phyloP scores from a whole-genome alignment of 108 stramenopile genomes.

The Skeletonema grethae region DNA sequence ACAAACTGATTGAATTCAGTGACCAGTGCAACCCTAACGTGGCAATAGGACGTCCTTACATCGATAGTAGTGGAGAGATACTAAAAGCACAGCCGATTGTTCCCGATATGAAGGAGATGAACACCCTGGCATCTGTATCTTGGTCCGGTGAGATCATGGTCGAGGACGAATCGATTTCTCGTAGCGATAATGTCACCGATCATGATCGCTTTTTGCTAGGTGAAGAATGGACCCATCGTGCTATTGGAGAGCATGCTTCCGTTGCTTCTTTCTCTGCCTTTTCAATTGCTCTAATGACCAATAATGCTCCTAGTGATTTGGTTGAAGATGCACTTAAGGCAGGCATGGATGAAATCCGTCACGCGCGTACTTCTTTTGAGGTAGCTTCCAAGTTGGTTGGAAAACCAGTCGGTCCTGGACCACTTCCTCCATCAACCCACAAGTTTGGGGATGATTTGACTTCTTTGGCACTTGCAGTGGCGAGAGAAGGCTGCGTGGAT shows the following conservation, averaged over 20 bases:
- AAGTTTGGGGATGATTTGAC: conserved; percentile 50
- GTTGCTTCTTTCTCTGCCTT: conserved; percentile 68
- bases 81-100: conserved; percentile 38
- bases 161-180: not conserved
- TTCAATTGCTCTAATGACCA: conserved; percentile 68
- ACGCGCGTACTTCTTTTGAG: conserved; percentile 59
- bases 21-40: conserved; percentile 23
- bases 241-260: conserved; percentile 67
- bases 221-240: conserved; percentile 56
- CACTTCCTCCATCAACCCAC: conserved; percentile 49
- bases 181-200: conserved; percentile 11
- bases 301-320: conserved; percentile 56
- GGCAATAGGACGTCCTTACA: conserved; percentile 57
- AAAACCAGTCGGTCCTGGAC: conserved; percentile 45
- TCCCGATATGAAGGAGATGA: not conserved
- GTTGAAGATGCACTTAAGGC: conserved; percentile 57
- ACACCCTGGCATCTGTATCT: conserved; percentile 5
- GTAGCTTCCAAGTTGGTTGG: conserved; percentile 55
- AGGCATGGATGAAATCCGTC: conserved; percentile 64
- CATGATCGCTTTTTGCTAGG: conserved; percentile 33
- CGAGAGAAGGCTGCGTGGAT: conserved; percentile 62
- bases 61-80: conserved; percentile 45
- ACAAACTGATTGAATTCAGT: conserved; percentile 5
- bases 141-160: conserved; percentile 18
- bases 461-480: conserved; percentile 55